Conservation (phyloP, 1,284 basidiomycete genomes). For the Vanrija pseudolonga region DNA sequence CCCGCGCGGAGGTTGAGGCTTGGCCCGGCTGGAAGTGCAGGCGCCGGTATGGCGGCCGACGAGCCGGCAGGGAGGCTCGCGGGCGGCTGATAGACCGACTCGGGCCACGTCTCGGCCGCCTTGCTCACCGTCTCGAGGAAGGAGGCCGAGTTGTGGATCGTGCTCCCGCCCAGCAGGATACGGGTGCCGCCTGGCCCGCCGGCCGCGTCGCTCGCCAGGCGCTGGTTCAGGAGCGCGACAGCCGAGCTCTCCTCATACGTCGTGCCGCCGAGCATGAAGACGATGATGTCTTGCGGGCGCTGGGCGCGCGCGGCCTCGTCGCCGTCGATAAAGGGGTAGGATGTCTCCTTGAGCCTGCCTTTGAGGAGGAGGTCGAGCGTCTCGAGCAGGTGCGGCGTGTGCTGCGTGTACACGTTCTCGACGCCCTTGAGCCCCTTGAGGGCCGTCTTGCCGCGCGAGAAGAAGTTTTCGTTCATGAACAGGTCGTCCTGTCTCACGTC, state of each 20-base stretch:
- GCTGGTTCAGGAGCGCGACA: slow-evolving; percentile 79
- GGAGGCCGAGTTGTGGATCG: slow-evolving; percentile 79
- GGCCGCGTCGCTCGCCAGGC: slow-evolving; percentile 52
- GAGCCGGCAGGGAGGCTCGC: slow-evolving; percentile 5
- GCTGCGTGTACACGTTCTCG: slow-evolving; percentile 99
- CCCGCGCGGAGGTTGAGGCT: slow-evolving; percentile 78
- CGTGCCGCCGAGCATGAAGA: slow-evolving; percentile 90
- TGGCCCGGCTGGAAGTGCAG: slow-evolving; percentile 52
- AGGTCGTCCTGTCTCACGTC: slow-evolving; percentile 97
- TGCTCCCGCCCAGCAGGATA: slow-evolving; percentile 84
- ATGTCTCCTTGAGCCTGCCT: slow-evolving; percentile 78
- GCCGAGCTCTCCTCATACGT: slow-evolving; percentile 89
- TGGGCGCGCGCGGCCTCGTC: slow-evolving; percentile 51
- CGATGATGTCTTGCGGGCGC: slow-evolving; percentile 80
- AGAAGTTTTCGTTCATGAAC: slow-evolving; percentile 91
- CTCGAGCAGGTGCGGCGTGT: slow-evolving; percentile 86
- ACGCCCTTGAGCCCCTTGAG: slow-evolving; percentile 97
- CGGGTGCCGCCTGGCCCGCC: slow-evolving; percentile 56
- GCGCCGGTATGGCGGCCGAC: slow-evolving; percentile 51
- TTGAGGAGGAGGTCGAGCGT: slow-evolving; percentile 87
- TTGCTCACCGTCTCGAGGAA: slow-evolving; percentile 50
- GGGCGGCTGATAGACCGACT: slow-evolving; percentile 42
- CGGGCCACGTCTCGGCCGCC: slow-evolving; percentile 44
- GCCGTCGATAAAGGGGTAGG: slow-evolving; percentile 83
- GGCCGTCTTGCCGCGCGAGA: slow-evolving; percentile 90